phyloP scores from a whole-genome alignment of 2,329 filamentous ascomycete genomes.

The Colletotrichum cuscutae region DNA sequence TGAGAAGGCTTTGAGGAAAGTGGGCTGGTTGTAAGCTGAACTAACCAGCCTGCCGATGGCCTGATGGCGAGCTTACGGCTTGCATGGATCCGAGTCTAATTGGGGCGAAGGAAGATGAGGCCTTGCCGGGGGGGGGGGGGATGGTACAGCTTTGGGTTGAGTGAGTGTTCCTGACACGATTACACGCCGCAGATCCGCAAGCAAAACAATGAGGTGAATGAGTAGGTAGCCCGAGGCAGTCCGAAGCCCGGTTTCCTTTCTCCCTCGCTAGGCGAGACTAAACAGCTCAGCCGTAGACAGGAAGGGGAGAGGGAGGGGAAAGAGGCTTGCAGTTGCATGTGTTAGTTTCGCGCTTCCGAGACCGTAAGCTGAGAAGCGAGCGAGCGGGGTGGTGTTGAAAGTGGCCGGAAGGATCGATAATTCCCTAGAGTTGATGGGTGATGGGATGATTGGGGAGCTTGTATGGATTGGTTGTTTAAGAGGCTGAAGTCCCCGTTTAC shows the following conservation, averaged over 20 bases:
- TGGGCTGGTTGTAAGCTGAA: neutral
- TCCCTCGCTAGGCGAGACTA: constrained; percentile 4
- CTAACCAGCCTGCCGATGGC: constrained; percentile 13
- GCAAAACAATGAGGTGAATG: neutral
- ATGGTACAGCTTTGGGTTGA: neutral
- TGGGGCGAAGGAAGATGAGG: constrained; percentile 19
- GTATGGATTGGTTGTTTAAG: constrained; percentile 20
- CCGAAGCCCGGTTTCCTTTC: neutral
- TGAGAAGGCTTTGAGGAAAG: neutral
- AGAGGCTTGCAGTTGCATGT: constrained; percentile 15
- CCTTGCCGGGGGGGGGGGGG: neutral
- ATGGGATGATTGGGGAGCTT: constrained; percentile 1
- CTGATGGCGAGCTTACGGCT: constrained; percentile 30
- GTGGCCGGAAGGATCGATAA: constrained; percentile 19
- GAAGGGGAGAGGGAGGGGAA: constrained; percentile 5
- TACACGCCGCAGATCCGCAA: neutral
- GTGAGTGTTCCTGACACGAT: constrained; percentile 9
- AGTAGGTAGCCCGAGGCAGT: neutral
- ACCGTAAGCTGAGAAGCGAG: constrained; percentile 17
- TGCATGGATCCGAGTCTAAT: constrained; percentile 24
- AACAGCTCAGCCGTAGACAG: constrained; percentile 11
- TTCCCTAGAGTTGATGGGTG: constrained; percentile 3
- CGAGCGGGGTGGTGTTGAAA: neutral
- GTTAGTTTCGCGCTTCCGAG: constrained; percentile 24
- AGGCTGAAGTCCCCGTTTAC: constrained; percentile 18